Conservation (phyloP, 257 asterid genomes). For the Dorcoceras hygrometricum region DNA sequence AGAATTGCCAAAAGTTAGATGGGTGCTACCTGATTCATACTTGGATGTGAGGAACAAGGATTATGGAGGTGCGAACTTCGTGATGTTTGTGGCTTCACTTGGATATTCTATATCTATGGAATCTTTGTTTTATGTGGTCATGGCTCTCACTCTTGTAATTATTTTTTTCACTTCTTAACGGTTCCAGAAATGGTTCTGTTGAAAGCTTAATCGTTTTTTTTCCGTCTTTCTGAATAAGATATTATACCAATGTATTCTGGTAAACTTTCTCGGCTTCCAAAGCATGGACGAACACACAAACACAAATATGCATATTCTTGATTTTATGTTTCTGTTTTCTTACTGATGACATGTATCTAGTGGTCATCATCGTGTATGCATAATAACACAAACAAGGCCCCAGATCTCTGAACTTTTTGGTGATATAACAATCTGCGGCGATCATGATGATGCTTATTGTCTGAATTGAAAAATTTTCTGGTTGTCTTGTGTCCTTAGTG, state of each 20-base stretch:
- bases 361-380: background rate
- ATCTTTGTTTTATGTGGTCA: background rate
- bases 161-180: background rate
- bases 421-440: background rate
- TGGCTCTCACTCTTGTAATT: background rate
- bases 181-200: background rate
- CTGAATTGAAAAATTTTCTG: background rate
- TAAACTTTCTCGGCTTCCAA: background rate
- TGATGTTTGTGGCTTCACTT: background rate
- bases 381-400: background rate
- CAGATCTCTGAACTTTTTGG: background rate
- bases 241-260: background rate
- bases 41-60: conserved; percentile 87
- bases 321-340: background rate
- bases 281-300: background rate
- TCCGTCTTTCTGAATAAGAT: background rate
- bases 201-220: background rate
- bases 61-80: conserved; percentile 68
- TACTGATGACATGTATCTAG: background rate
- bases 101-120: background rate
- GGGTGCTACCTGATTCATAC: conserved; percentile 99
- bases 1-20: conserved; percentile 73
- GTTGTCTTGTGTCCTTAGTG: background rate
- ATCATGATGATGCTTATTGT: background rate
- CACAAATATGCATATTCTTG: background rate